A percentile compares a stretch with the other conserved stretches of the same genome.
phyloP scores from a whole-genome alignment of 129 eudicot species.

The Pseudognaphalium luteoalbum region DNA sequence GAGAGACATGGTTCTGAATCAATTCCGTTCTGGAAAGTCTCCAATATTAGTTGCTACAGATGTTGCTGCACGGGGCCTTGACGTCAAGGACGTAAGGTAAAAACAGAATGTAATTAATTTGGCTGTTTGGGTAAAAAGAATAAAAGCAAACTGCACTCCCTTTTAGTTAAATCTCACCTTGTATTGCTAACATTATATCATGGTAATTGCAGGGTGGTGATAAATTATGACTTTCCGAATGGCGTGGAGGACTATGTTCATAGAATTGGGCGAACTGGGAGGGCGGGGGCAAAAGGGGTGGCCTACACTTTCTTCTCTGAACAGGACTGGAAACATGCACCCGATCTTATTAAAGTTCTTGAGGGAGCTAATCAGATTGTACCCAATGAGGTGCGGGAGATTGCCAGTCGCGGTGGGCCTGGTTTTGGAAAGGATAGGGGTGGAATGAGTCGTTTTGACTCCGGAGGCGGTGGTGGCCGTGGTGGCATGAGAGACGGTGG shows the following conservation, averaged over 20 bases:
- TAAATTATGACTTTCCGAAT: slow-evolving; percentile 88
- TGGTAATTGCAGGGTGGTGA: slow-evolving; percentile 64
- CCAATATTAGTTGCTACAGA: slow-evolving; percentile 93
- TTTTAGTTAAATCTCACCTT: background rate
- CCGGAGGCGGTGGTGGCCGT: slow-evolving; percentile 44
- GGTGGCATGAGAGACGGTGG: slow-evolving; percentile 32
- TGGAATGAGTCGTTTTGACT: slow-evolving; percentile 54
- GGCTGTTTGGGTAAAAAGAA: too few relatives aligned
- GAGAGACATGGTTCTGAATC: slow-evolving; percentile 81
- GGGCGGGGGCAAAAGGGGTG: slow-evolving; percentile 97
- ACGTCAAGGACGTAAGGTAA: slow-evolving; percentile 83
- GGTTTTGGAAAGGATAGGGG: slow-evolving; percentile 60
- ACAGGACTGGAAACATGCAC: slow-evolving; percentile 89
- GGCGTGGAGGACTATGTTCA: slow-evolving; percentile 96
- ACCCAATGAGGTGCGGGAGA: slow-evolving; percentile 68
- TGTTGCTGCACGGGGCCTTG: slow-evolving; percentile 97
- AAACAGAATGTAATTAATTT: background rate
- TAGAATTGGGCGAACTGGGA: slow-evolving; percentile 91
- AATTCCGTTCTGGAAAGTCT: slow-evolving; percentile 71
- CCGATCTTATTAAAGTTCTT: slow-evolving; percentile 72
- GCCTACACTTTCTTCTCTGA: slow-evolving; percentile 85
- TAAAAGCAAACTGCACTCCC: background rate
- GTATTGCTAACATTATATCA: background rate
- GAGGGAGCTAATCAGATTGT: slow-evolving; percentile 95
- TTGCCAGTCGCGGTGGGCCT: slow-evolving; percentile 84